Base-by-base conservation (phyloP, 2,329 filamentous ascomycete genomes). In the Diaporthe sp. region DNA sequence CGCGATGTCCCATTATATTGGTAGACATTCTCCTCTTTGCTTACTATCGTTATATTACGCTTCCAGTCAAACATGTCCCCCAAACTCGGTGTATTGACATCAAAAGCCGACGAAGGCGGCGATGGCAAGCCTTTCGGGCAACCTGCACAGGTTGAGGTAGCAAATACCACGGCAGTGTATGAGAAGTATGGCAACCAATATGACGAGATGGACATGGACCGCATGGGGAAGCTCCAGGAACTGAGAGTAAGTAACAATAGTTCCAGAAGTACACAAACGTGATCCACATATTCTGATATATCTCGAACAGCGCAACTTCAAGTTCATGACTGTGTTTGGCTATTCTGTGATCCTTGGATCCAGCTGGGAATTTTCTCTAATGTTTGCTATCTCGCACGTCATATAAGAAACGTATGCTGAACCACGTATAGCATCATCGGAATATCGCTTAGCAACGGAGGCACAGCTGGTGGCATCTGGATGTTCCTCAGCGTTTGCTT, bases 401-500 rank as follows among this genome's bases (percentile, higher is more conserved):
- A 19, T 49, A 37, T 9, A n/a, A 17, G 6, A 10, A 25, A 34
- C 28, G 2, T 12, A 5, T 10, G 19, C 62, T 51, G 62, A 67
- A 12, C 28, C 44, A 25, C 19, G 0, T n/a, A 25, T 5, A 51
- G 62, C 10, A 67, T 67, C 44, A 51, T 67, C 28, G 62, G 62
- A 25, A 67, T 67, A 37, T 51, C 44, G 12, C 44, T 67, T 19
- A 67, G 62, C 31, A 67, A 67, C 8, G 62, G 62, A 25, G 62
- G 44, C 51, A 67, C 62, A 51, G 62, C 62, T 37, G 62, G 62
- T 37, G 61, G 61, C 15, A 67, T 67, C 2, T 67, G 44, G 42
- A 67, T 67, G 61, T 67, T 67, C 61, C 61, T 67, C 19, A 49
- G 17, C 19, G 61, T 67, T 9, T 67, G 61, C 61, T 67, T 67